Percentiles rank a stretch among this genome's conserved stretches.
phyloP scores from a whole-genome alignment of 2,329 filamentous ascomycete species.

The Paecilomyces variotii region DNA sequence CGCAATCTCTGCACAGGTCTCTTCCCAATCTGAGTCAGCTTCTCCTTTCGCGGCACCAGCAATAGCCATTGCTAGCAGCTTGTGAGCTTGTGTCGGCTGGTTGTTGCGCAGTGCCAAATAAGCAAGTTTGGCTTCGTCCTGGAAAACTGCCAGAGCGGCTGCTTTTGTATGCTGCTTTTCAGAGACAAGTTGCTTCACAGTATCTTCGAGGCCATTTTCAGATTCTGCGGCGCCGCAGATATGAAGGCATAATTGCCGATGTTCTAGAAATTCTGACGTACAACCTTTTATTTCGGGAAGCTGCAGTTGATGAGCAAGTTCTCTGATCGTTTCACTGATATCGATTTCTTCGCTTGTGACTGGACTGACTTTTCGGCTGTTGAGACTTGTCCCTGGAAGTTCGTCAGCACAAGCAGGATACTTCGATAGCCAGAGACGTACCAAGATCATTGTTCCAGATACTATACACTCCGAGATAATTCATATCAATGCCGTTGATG shows the following conservation, averaged over 20 bases:
- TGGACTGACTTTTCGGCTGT: slow-evolving; percentile 21
- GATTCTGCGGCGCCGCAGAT: slow-evolving; percentile 53
- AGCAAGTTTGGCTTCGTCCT: slow-evolving; percentile 51
- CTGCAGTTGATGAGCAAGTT: slow-evolving; percentile 43
- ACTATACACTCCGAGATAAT: slow-evolving; percentile 51
- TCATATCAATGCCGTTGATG: slow-evolving; percentile 49
- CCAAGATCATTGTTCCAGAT: slow-evolving; percentile 53
- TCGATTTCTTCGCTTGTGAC: slow-evolving; percentile 16
- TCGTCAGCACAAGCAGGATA: slow-evolving; percentile 4
- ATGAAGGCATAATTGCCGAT: slow-evolving; percentile 53
- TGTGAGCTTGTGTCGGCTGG: slow-evolving; percentile 46
- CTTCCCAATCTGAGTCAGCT: slow-evolving; percentile 51
- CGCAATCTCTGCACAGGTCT: slow-evolving; percentile 54
- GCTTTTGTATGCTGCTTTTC: slow-evolving; percentile 53
- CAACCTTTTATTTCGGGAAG: slow-evolving; percentile 45
- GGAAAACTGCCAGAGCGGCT: slow-evolving; percentile 54
- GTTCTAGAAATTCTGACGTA: slow-evolving; percentile 45
- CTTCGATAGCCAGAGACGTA: slow-evolving; percentile 13
- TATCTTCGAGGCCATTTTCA: slow-evolving; percentile 40
- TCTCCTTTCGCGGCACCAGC: slow-evolving; percentile 37
- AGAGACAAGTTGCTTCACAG: slow-evolving; percentile 44
- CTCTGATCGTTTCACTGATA: slow-evolving; percentile 37
- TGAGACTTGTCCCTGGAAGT: slow-evolving; percentile 23
- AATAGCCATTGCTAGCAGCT: slow-evolving; percentile 48
- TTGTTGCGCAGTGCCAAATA: slow-evolving; percentile 48